Evolutionary conservation across 257 asterid genomes (phyloP).

Genomic region (Capsicum rhomboideum): DNA sequence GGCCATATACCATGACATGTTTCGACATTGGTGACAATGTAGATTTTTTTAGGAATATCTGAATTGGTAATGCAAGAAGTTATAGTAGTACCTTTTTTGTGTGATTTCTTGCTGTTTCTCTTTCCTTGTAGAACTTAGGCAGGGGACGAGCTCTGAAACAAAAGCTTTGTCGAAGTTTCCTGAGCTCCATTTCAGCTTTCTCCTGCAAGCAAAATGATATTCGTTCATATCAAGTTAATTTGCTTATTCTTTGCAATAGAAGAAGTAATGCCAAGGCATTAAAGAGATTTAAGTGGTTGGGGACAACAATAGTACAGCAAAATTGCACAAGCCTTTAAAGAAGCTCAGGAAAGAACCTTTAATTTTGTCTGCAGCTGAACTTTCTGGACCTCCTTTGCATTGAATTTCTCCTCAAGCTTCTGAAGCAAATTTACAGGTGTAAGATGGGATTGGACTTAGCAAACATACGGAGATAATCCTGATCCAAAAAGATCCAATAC

Average conservation of each 20-base stretch:
- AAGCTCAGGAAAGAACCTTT: constrained; percentile 38
- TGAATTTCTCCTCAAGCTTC: constrained; percentile 92
- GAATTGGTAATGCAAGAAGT: background rate
- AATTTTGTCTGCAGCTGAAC: constrained; percentile 48
- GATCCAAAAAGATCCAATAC: background rate
- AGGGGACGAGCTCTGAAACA: constrained; percentile 82
- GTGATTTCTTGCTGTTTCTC: constrained; percentile 31
- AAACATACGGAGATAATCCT: background rate
- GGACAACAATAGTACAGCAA: no score
- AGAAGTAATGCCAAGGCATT: background rate
- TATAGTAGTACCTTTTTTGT: constrained; percentile 27
- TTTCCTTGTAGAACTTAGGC: constrained; percentile 64
- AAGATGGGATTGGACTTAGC: background rate
- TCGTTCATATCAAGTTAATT: background rate
- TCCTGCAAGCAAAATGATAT: constrained; percentile 38
- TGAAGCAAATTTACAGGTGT: constrained; percentile 1
- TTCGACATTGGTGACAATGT: background rate
- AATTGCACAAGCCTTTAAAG: background rate
- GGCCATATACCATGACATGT: background rate
- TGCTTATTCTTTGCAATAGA: background rate
- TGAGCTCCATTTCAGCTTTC: constrained; percentile 61
- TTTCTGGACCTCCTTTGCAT: constrained; percentile 45
- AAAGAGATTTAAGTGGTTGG: background rate
- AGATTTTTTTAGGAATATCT: background rate
- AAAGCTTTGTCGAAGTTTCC: constrained; percentile 58